These are phyloP conservation scores for Trypanosoma scelopori DNA, from an alignment of 208 protist genomes.

Conservation along the genomic window DNA sequence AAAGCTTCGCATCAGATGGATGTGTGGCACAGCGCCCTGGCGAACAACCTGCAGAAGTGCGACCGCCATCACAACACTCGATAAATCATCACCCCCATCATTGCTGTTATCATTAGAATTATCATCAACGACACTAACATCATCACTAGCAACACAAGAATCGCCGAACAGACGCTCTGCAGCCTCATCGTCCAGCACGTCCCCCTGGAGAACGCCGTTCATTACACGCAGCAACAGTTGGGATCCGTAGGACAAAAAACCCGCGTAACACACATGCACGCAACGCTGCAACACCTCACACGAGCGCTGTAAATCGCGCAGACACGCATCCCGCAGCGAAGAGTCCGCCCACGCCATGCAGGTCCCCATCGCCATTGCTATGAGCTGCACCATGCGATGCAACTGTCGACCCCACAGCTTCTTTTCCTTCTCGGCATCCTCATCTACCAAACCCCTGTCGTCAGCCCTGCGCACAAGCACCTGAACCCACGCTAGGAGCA, in stretches of 20 bases:
- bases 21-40: neutral
- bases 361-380: constrained; percentile 1
- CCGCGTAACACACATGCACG: neutral
- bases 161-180: constrained; percentile 1
- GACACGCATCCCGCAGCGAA: constrained; percentile 7
- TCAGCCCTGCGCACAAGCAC: neutral
- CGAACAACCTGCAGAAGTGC: constrained; percentile 15
- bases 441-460: neutral
- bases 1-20: neutral
- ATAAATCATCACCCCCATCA: neutral
- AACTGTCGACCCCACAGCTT: neutral
- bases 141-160: no score
- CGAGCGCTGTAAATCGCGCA: constrained; percentile 7
- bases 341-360: constrained; percentile 14
- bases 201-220: neutral
- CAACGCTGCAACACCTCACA: constrained; percentile 24
- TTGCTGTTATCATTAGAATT: neutral
- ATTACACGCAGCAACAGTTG: constrained; percentile 9
- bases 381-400: constrained; percentile 3
- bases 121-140: no score
- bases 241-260: neutral
- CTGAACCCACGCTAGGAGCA: constrained; percentile 4
- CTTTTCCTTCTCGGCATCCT: neutral
- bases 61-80: constrained; percentile 5
- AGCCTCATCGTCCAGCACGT: neutral